Evolutionary conservation across 2,329 filamentous ascomycete species (phyloP).

Genomic region (Lecanicillium sp.): DNA sequence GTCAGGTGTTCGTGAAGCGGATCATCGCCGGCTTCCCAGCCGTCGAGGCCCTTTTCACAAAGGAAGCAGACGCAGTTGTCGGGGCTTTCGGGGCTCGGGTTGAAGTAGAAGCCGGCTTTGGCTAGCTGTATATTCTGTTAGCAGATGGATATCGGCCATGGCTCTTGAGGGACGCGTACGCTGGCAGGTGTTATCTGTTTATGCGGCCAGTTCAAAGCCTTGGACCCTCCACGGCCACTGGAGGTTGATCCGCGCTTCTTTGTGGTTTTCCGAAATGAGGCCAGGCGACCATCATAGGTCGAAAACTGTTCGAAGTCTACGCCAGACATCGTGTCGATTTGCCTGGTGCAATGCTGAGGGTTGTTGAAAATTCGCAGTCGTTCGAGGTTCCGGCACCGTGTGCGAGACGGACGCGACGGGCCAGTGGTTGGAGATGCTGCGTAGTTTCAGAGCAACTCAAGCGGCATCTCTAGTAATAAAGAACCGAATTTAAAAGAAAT

Average conservation of each 20-base stretch:
- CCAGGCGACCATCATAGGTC: constrained; percentile 68
- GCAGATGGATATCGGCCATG: constrained; percentile 7
- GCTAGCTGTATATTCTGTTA: constrained; percentile 58
- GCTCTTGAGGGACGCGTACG: constrained; percentile 14
- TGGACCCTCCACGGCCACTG: constrained; percentile 37
- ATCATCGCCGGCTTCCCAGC: constrained; percentile 84
- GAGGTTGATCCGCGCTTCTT: constrained; percentile 66
- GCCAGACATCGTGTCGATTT: constrained; percentile 20
- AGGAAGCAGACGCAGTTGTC: constrained; percentile 91
- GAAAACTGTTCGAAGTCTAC: constrained; percentile 40
- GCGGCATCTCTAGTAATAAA: neutral
- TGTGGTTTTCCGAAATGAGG: constrained; percentile 63
- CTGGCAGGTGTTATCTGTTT: constrained; percentile 24
- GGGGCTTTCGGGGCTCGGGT: constrained; percentile 63
- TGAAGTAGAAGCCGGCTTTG: constrained; percentile 84
- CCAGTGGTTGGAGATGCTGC: too few species aligned
- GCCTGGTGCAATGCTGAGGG: neutral
- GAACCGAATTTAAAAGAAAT: neutral
- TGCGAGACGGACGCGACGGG: too few species aligned
- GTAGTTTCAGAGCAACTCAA: too few species aligned
- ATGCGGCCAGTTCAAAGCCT: constrained; percentile 71
- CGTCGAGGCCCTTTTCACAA: constrained; percentile 76
- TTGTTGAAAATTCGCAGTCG: neutral
- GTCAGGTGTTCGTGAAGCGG: constrained; percentile 79
- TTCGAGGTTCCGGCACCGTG: too few species aligned